Conservation (phyloP, 768 basidiomycete species). For the Psilocybe cyanescens region DNA sequence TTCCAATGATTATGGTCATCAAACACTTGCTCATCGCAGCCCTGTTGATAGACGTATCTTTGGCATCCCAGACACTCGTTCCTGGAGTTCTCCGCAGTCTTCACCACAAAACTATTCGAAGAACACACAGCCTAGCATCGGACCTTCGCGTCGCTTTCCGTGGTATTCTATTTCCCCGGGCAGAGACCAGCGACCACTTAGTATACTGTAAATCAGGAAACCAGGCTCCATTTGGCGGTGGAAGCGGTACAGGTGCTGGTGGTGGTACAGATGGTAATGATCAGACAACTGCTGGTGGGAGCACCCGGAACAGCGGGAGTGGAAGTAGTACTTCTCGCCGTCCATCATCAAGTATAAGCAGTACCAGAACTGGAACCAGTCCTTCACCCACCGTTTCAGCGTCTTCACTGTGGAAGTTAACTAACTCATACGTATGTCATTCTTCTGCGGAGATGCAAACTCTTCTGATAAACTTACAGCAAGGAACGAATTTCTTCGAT, state of each 20-base stretch:
- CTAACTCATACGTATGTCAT: constrained; percentile 53
- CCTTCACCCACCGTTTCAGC: constrained; percentile 28
- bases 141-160: constrained; percentile 73
- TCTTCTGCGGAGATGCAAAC: constrained; percentile 12
- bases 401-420: constrained; percentile 62
- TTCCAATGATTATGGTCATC: constrained; percentile 28
- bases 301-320: constrained; percentile 8
- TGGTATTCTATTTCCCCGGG: constrained; percentile 51
- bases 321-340: constrained; percentile 11
- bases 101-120: constrained; percentile 58
- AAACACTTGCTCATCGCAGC: constrained; percentile 39
- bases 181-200: constrained; percentile 29
- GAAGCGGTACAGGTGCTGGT: constrained; percentile 16
- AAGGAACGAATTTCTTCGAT: constrained; percentile 78
- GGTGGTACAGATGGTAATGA: constrained; percentile 23
- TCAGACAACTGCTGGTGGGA: constrained; percentile 22
- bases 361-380: constrained; percentile 11
- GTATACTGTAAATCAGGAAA: constrained; percentile 49
- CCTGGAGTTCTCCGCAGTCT: constrained; percentile 47
- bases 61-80: constrained; percentile 33
- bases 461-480: constrained; percentile 32
- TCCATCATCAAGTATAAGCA: constrained; percentile 13
- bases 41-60: constrained; percentile 32
- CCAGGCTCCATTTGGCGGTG: constrained; percentile 27
- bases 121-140: constrained; percentile 63